Percentiles rank a stretch among this genome's conserved stretches.
These are phyloP conservation scores for Dendrobium chrysotoxum DNA, from an alignment of 106 monocot species.

Conservation along the genomic window DNA sequence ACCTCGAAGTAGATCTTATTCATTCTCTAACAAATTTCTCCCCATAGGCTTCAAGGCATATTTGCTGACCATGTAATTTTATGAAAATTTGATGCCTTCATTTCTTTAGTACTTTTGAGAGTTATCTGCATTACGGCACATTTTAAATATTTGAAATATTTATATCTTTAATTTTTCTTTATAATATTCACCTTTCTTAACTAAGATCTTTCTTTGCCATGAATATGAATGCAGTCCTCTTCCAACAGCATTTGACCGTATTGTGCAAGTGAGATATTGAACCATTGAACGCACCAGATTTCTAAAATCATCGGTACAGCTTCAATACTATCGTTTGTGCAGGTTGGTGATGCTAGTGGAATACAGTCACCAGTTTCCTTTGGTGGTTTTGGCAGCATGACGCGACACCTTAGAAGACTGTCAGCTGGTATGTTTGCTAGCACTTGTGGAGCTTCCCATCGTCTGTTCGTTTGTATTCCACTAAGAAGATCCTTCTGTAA, in stretches of 20 bases:
- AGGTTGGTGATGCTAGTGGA: slow-evolving; percentile 99
- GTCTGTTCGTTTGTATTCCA: not conserved
- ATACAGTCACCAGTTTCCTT: slow-evolving; percentile 97
- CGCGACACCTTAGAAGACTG: slow-evolving; percentile 68
- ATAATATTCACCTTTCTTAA: not conserved
- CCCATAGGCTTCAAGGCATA: too few relatives aligned
- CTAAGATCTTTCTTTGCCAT: slow-evolving; percentile 14
- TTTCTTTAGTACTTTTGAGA: too few relatives aligned
- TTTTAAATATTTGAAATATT: too few relatives aligned
- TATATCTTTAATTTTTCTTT: not conserved
- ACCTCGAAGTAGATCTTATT: not conserved
- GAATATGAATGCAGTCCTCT: slow-evolving; percentile 65
- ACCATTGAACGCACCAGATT: not conserved
- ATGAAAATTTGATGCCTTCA: too few relatives aligned
- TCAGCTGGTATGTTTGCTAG: slow-evolving; percentile 50
- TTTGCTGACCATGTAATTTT: too few relatives aligned
- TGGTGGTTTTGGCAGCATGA: slow-evolving; percentile 97
- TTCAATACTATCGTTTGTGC: slow-evolving; percentile 3
- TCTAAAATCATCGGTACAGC: not conserved
- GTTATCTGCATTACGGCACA: too few relatives aligned
- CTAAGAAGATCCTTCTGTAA: not conserved
- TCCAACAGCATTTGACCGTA: slow-evolving; percentile 71
- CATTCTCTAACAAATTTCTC: not conserved
- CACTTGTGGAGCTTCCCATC: not conserved
- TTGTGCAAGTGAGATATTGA: slow-evolving; percentile 58